Evolutionary conservation across 2,329 filamentous ascomycete species (phyloP).

Genomic region (Stagonosporopsis rhizophila): DNA sequence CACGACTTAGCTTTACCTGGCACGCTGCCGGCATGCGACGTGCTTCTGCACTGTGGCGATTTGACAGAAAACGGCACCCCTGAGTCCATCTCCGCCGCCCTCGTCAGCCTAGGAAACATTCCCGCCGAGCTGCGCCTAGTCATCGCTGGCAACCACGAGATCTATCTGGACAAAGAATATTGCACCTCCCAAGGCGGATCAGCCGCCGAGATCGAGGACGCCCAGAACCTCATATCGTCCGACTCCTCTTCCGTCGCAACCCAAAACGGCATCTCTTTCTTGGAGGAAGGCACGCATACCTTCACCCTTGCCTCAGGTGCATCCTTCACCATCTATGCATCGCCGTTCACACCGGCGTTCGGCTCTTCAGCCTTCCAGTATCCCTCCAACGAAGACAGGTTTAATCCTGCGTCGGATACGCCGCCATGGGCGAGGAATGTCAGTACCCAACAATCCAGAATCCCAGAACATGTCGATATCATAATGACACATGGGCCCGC

Average conservation of each 20-base stretch:
- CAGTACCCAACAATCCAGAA: slow-evolving; percentile 12
- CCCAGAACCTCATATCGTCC: too few relatives aligned
- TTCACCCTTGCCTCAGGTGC: slow-evolving; percentile 55
- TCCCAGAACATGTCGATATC: too few relatives aligned
- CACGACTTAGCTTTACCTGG: not conserved
- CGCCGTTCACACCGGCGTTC: slow-evolving; percentile 61
- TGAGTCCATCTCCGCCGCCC: slow-evolving; percentile 45
- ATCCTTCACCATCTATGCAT: slow-evolving; percentile 59
- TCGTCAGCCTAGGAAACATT: slow-evolving; percentile 53
- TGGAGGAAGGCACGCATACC: too few relatives aligned
- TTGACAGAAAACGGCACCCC: slow-evolving; percentile 59
- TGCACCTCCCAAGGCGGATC: slow-evolving; percentile 38
- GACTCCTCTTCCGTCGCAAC: too few relatives aligned
- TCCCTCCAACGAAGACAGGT: slow-evolving; percentile 56
- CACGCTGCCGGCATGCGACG: slow-evolving; percentile 55
- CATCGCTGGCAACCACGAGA: slow-evolving; percentile 69
- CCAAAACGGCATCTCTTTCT: too few relatives aligned
- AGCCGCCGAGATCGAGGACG: too few relatives aligned
- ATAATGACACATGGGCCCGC: too few relatives aligned
- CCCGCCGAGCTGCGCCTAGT: slow-evolving; percentile 62
- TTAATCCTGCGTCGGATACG: slow-evolving; percentile 48
- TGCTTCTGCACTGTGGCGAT: slow-evolving; percentile 66
- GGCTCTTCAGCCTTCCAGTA: slow-evolving; percentile 63
- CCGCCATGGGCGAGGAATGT: slow-evolving; percentile 30
- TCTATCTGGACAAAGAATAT: slow-evolving; percentile 59